Base-by-base conservation (phyloP, 768 basidiomycete species). In the Lentinus tigrinus region DNA sequence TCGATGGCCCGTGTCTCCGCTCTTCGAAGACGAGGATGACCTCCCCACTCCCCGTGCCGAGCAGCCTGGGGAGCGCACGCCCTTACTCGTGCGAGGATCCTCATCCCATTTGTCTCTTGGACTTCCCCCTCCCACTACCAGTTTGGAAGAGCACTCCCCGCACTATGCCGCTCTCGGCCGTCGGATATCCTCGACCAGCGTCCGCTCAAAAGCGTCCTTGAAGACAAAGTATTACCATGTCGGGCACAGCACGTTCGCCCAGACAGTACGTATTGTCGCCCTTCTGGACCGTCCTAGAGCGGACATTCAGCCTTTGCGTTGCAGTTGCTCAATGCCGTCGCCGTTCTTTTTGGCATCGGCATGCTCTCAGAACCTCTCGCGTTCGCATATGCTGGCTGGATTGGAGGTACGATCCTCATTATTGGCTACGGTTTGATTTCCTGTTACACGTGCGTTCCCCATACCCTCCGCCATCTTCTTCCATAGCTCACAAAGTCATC, bases 311-410 rank as follows among this genome's bases (percentile, higher is more conserved):
- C 9, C 4, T 48, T 21, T 19, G 23, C 17, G n/a, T 27, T n/a
- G 28, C 47, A 93, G 93, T 73, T 96, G n/a, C 94, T 94, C 73
- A 95, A 95, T 65, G 87, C 87, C 10, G 89, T 88, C 31, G 92
- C 92, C 14, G 89, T 95, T 34, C 75, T 96, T 11, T 77, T 94
- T 19, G 94, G 94, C 6, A 88, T 95, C 61, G 94, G 94, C 4
- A 87, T 96, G 79, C 79, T 95, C 17, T 92, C 92, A 13, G 87
- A 93, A 68, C 93, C 94, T 0, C 78, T 97, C 24, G 95, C 95
- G 0, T 96, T 97, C 66, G 85, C 94, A 1, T 93, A 92, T 65
- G 84, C 93, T 2, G 96, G 95, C 3, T 98, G 95, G 95, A 73
- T 88, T 17, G 76, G 80, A 37, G 95, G 96, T 0, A 87, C 86